phyloP scores from a whole-genome alignment of 139 green algal species.

The Deuterostichococcus epilithicus region DNA sequence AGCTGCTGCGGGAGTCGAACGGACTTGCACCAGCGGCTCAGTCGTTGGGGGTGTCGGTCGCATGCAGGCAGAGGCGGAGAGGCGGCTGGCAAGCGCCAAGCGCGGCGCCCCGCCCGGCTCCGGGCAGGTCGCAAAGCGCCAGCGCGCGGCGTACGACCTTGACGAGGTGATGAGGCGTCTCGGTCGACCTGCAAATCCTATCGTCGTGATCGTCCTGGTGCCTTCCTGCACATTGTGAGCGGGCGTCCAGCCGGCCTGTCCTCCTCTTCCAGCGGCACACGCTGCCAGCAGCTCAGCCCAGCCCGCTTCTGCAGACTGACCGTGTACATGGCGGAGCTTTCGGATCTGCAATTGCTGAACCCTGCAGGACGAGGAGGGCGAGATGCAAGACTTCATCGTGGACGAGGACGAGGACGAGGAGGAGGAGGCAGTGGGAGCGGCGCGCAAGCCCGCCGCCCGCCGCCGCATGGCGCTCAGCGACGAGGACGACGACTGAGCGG shows the following conservation, averaged over 20 bases:
- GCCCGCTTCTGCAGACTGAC: too few species aligned
- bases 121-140: background rate
- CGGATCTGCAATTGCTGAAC: background rate
- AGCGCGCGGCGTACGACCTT: background rate
- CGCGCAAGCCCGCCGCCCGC: background rate
- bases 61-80: conserved; percentile 19
- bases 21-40: too few species aligned
- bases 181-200: too few species aligned
- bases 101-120: conserved; percentile 2
- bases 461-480: background rate
- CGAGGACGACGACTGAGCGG: background rate
- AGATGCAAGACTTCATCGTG: conserved; percentile 23
- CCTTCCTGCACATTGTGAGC: too few species aligned
- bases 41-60: background rate
- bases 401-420: conserved; percentile 24
- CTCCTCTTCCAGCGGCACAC: too few species aligned
- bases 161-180: background rate
- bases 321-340: too few species aligned
- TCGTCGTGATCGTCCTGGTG: too few species aligned
- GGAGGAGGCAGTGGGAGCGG: background rate
- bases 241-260: too few species aligned
- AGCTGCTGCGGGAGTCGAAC: too few species aligned
- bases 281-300: too few species aligned
- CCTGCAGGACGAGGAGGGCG: background rate
- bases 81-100: conserved; percentile 32